Conservation (phyloP, 2,329 filamentous ascomycete genomes). For the Didymosphaeria variabile region DNA sequence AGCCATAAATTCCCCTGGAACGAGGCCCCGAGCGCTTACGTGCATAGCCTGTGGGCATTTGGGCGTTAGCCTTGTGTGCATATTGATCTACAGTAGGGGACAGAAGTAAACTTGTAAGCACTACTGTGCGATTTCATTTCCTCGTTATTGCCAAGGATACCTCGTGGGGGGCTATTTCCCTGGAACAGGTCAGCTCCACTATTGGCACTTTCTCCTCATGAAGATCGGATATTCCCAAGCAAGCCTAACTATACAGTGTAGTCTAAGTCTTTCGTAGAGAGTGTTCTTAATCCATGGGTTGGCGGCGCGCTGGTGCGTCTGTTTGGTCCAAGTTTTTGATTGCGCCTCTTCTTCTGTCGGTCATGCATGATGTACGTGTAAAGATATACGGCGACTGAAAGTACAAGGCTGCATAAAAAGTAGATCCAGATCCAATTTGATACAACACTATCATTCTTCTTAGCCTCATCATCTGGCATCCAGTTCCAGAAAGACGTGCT, state of each 20-base stretch:
- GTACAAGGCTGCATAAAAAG: not conserved
- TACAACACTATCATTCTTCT: not conserved
- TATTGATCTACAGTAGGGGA: too few species aligned
- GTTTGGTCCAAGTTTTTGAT: not conserved
- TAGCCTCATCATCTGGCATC: not conserved
- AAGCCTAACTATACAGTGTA: not conserved
- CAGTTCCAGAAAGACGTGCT: slow-evolving; percentile 4
- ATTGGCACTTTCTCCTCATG: not conserved
- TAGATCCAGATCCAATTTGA: slow-evolving; percentile 6
- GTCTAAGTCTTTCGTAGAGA: not conserved
- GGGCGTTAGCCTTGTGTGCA: not conserved
- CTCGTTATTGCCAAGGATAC: too few species aligned
- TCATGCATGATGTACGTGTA: slow-evolving; percentile 6
- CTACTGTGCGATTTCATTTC: too few species aligned
- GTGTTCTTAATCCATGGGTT: not conserved
- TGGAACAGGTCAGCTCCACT: not conserved
- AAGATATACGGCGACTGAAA: not conserved
- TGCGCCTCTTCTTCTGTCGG: not conserved
- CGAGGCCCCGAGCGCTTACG: too few species aligned
- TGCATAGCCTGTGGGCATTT: too few species aligned
- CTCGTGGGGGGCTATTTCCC: too few species aligned
- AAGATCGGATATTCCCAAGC: not conserved
- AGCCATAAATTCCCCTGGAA: too few species aligned
- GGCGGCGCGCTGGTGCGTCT: not conserved
- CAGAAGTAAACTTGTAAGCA: not conserved